Evolutionary conservation across 2,329 filamentous ascomycete species (phyloP).

Genomic region (Dryadomyces quercus-mongolicae): DNA sequence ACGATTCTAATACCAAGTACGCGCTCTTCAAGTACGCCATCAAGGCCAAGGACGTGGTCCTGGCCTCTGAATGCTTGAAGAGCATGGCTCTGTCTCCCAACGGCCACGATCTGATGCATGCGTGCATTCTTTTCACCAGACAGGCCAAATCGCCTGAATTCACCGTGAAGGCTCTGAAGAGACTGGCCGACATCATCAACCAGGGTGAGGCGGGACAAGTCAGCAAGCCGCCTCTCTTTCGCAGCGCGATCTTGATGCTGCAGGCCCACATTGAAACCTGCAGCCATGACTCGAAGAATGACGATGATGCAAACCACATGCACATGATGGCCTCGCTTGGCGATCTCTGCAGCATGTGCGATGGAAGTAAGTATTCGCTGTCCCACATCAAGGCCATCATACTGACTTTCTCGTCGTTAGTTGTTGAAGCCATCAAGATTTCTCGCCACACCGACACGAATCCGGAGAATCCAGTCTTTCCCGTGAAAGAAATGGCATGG

Average conservation of each 20-base stretch:
- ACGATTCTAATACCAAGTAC: conserved; percentile 57
- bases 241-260: conserved; percentile 44
- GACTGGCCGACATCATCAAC: conserved; percentile 45
- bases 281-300: background rate
- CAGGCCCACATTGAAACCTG: conserved; percentile 26
- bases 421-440: conserved; percentile 25
- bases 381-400: background rate
- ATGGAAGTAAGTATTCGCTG: conserved; percentile 25
- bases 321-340: background rate
- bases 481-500: background rate
- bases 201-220: conserved; percentile 32
- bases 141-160: conserved; percentile 48
- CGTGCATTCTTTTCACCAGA: conserved; percentile 74
- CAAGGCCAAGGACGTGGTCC: conserved; percentile 39
- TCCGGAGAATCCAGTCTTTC: conserved; percentile 15
- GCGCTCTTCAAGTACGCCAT: conserved; percentile 65
- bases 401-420: background rate
- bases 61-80: conserved; percentile 53
- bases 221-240: conserved; percentile 51
- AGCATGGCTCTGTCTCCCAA: conserved; percentile 40
- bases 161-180: conserved; percentile 45
- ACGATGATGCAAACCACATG: background rate
- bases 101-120: conserved; percentile 57
- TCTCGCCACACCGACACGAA: conserved; percentile 26
- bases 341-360: conserved; percentile 24